Conservation (phyloP, 192 early-diverging fungal species). For the Coemansia sp. region DNA sequence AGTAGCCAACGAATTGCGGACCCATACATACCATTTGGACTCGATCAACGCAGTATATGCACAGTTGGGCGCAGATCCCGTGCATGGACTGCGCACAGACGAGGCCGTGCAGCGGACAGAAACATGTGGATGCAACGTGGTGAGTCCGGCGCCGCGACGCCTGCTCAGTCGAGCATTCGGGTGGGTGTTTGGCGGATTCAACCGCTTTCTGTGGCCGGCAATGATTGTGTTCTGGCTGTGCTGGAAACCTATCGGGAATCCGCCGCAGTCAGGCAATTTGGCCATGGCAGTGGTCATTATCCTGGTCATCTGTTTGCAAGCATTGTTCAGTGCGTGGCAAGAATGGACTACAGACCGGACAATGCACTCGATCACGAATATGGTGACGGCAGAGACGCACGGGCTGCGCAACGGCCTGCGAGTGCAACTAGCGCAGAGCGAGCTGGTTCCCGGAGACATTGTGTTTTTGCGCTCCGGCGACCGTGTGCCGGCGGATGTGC, state of each 20-base stretch:
- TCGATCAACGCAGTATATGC: conserved; percentile 16
- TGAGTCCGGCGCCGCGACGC: conserved; percentile 11
- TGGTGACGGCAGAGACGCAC: conserved; percentile 62
- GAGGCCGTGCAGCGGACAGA: conserved; percentile 16
- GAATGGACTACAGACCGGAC: conserved; percentile 67
- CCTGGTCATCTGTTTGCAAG: conserved; percentile 66
- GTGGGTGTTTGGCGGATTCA: conserved; percentile 71
- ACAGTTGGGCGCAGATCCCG: conserved; percentile 26
- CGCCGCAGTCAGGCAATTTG: conserved; percentile 59
- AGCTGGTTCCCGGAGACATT: conserved; percentile 75
- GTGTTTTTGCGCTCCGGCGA: conserved; percentile 66
- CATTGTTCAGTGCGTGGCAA: conserved; percentile 68
- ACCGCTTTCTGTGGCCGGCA: conserved; percentile 66
- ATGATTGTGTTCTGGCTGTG: conserved; percentile 65
- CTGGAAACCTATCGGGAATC: conserved; percentile 63
- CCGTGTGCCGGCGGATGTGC: conserved; percentile 76
- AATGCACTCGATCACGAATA: conserved; percentile 71
- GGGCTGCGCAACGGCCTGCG: conserved; percentile 70
- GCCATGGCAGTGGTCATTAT: conserved; percentile 62
- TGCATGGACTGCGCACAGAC: conserved; percentile 18
- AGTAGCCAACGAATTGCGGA: conserved; percentile 32
- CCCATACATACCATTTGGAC: conserved; percentile 21
- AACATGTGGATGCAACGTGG: conserved; percentile 21
- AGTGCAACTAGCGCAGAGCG: conserved; percentile 51
- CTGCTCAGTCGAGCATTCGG: conserved; percentile 12